Evolutionary conservation across 176 grass and related monocot species (phyloP).

Genomic region (Bolboschoenus planiculmis): DNA sequence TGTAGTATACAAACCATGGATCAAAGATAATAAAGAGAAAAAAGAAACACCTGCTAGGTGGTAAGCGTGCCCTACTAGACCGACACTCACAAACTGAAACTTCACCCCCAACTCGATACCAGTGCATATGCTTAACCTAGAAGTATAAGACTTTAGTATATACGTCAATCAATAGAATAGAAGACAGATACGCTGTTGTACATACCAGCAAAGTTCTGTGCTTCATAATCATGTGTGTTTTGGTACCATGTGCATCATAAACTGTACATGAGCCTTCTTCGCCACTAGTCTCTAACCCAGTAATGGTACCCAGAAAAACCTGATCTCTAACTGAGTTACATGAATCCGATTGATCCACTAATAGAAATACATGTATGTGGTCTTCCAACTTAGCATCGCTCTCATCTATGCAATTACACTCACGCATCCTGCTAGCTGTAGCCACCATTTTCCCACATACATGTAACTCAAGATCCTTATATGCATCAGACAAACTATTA

Average conservation of each 20-base stretch:
- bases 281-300: conserved; percentile 58
- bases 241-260: conserved; percentile 40
- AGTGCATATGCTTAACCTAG: conserved; percentile 98
- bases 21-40: conserved; percentile 19
- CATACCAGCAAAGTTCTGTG: conserved; percentile 81
- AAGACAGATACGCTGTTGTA: conserved; percentile 10
- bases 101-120: conserved; percentile 75
- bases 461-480: conserved; percentile 66
- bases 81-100: conserved; percentile 85
- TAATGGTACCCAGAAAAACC: conserved; percentile 59
- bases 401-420: conserved; percentile 56
- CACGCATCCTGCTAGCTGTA: conserved; percentile 52
- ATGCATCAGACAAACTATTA: conserved; percentile 36
- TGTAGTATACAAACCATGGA: background rate
- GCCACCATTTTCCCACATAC: conserved; percentile 72
- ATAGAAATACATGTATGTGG: conserved; percentile 90
- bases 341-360: conserved; percentile 29
- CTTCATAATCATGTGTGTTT: conserved; percentile 81
- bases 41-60: conserved; percentile 65
- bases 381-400: conserved; percentile 32
- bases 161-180: background rate
- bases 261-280: conserved; percentile 89
- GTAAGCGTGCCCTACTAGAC: conserved; percentile 72
- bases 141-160: background rate
- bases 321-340: conserved; percentile 25